These are phyloP conservation scores for Fonsecaea monophora DNA, from an alignment of 2,329 filamentous ascomycete genomes.

Conservation along the genomic window DNA sequence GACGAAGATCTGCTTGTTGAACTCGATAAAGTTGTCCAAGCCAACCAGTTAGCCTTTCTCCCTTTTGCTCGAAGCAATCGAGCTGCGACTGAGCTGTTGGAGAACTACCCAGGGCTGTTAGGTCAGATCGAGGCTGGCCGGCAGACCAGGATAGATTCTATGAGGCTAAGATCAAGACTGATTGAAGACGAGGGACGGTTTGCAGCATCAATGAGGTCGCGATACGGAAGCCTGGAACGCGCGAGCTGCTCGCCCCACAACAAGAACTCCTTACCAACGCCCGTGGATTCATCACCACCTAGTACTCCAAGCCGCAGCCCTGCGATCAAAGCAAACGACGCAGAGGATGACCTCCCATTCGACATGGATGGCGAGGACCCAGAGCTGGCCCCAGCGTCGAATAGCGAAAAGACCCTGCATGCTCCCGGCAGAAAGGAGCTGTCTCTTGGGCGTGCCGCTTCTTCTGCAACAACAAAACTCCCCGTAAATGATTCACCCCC, in stretches of 20 bases:
- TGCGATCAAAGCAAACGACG: constrained; percentile 63
- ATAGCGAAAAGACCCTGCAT: background rate
- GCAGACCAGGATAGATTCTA: constrained; percentile 74
- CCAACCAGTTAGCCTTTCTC: constrained; percentile 79
- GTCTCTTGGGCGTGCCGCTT: background rate
- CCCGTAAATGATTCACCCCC: constrained; percentile 7
- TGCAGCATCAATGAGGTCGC: constrained; percentile 66
- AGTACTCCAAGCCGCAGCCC: constrained; percentile 59
- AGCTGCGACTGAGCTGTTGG: constrained; percentile 62
- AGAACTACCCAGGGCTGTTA: constrained; percentile 55
- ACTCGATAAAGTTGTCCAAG: constrained; percentile 78
- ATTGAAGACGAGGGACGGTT: constrained; percentile 70
- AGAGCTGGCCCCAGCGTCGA: constrained; percentile 21
- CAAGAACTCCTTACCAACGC: constrained; percentile 19
- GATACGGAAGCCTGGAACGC: constrained; percentile 72
- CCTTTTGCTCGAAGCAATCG: constrained; percentile 79
- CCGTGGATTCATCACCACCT: constrained; percentile 22
- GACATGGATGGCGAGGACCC: constrained; percentile 83
- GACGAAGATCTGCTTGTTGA: constrained; percentile 83
- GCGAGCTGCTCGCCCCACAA: constrained; percentile 23
- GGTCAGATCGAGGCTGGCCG: constrained; percentile 51
- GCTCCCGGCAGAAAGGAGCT: background rate
- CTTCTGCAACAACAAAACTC: background rate
- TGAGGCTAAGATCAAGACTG: constrained; percentile 70
- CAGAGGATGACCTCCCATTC: constrained; percentile 80